phyloP scores from a whole-genome alignment of 768 basidiomycete genomes.

The Leucogyrophana mollusca region DNA sequence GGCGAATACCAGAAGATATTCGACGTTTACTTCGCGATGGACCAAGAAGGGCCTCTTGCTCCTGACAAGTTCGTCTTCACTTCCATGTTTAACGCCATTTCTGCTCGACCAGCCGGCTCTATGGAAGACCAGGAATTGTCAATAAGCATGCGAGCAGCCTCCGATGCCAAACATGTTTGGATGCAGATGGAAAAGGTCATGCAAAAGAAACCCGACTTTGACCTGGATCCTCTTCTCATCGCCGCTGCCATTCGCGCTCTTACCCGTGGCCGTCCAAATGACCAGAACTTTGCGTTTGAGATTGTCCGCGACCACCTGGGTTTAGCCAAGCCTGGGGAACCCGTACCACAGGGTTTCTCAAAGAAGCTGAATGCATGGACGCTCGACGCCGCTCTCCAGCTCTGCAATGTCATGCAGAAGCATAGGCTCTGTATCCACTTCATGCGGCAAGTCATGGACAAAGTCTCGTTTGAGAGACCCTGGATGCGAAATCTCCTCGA shows the following conservation, averaged over 20 bases:
- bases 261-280: conserved; percentile 50
- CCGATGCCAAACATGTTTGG: conserved; percentile 75
- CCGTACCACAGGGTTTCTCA: conserved; percentile 32
- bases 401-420: conserved; percentile 52
- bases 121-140: conserved; percentile 16
- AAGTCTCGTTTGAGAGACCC: conserved; percentile 18
- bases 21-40: conserved; percentile 71
- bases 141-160: conserved; percentile 42
- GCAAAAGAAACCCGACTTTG: conserved; percentile 43
- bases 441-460: conserved; percentile 56
- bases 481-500: conserved; percentile 41
- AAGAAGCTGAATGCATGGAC: conserved; percentile 45
- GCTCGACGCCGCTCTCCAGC: conserved; percentile 51
- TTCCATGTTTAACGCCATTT: conserved; percentile 58
- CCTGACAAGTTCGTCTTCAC: conserved; percentile 64
- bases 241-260: conserved; percentile 54
- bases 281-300: conserved; percentile 66
- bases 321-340: conserved; percentile 47
- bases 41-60: conserved; percentile 58
- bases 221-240: conserved; percentile 54
- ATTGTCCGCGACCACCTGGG: conserved; percentile 65
- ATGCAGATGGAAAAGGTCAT: conserved; percentile 54
- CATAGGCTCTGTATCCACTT: conserved; percentile 53
- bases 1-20: conserved; percentile 65
- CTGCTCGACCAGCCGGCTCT: conserved; percentile 13